Evolutionary conservation across 148 eudicot species (phyloP).

Genomic region (Cornus controversa): DNA sequence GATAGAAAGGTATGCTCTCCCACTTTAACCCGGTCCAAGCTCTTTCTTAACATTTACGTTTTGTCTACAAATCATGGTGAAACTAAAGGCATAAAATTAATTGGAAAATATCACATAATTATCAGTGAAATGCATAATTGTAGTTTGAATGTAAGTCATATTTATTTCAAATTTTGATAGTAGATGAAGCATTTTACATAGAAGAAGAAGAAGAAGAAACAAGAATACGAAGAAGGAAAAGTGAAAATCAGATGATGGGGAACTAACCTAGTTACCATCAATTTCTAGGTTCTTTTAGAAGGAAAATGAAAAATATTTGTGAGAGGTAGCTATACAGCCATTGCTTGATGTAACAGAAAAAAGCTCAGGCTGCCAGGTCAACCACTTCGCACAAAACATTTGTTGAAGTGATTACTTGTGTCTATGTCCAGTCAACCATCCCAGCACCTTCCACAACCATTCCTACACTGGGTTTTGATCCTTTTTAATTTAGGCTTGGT

Average conservation of each 20-base stretch:
- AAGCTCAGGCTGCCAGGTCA: too few relatives aligned
- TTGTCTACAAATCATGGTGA: background rate
- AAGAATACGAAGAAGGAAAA: too few relatives aligned
- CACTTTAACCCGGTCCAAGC: background rate
- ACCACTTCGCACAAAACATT: too few relatives aligned
- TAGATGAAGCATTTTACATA: background rate
- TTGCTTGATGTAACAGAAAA: too few relatives aligned
- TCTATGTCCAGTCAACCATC: background rate
- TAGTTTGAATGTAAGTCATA: background rate
- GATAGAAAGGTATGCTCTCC: background rate
- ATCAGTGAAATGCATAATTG: background rate
- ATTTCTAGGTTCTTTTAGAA: background rate
- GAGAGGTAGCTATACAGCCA: background rate
- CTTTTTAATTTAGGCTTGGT: background rate
- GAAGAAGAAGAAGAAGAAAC: too few relatives aligned
- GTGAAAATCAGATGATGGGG: background rate
- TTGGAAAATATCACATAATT: background rate
- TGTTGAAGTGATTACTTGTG: too few relatives aligned
- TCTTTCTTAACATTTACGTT: background rate
- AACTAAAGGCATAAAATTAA: background rate
- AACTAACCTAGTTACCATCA: background rate
- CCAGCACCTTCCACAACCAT: background rate
- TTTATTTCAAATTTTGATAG: background rate
- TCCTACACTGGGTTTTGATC: too few relatives aligned
- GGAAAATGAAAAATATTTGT: background rate